A percentile compares a stretch with the other conserved stretches of the same genome.
These are phyloP conservation scores for Chlamydomonas applanata DNA, from an alignment of 139 green algal species.

Conservation along the genomic window DNA sequence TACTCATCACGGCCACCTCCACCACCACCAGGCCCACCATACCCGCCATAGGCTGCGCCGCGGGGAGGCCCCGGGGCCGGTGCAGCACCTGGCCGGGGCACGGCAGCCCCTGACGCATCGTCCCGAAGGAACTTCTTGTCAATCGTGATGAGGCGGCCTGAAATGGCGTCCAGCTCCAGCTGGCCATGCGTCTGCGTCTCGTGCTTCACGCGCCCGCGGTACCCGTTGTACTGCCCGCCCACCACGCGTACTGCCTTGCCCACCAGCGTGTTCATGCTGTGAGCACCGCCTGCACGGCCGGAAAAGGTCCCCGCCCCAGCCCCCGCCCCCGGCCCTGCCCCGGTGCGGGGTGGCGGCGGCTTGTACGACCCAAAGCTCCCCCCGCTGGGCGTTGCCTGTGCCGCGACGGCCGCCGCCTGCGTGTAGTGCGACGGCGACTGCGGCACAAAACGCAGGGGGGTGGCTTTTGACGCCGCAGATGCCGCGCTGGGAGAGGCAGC, in stretches of 20 bases:
- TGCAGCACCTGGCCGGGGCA: not conserved
- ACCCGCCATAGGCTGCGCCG: slow-evolving; percentile 10
- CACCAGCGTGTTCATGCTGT: not conserved
- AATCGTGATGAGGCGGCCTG: slow-evolving; percentile 73
- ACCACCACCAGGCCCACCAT: no score
- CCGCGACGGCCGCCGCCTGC: no score
- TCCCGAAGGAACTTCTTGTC: slow-evolving; percentile 38
- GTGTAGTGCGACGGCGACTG: not conserved
- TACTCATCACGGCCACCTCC: not conserved
- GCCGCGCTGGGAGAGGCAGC: not conserved
- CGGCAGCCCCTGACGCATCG: not conserved
- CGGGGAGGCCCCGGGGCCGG: slow-evolving; percentile 1
- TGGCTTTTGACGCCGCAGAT: not conserved
- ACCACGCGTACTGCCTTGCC: slow-evolving; percentile 30
- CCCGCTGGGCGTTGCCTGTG: no score
- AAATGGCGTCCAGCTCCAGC: slow-evolving; percentile 88
- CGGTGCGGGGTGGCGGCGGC: no score
- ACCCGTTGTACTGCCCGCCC: slow-evolving; percentile 74
- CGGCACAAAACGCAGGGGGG: not conserved
- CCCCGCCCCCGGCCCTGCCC: no score
- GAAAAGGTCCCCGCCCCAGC: not conserved
- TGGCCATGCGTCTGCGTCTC: slow-evolving; percentile 61
- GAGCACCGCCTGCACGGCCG: slow-evolving; percentile 15
- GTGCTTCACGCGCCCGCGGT: slow-evolving; percentile 78
- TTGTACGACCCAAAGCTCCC: no score